A percentile compares a stretch with the other conserved stretches of the same genome.
Conservation (phyloP, 2,329 filamentous ascomycete species). For the Bipolaris cookei region DNA sequence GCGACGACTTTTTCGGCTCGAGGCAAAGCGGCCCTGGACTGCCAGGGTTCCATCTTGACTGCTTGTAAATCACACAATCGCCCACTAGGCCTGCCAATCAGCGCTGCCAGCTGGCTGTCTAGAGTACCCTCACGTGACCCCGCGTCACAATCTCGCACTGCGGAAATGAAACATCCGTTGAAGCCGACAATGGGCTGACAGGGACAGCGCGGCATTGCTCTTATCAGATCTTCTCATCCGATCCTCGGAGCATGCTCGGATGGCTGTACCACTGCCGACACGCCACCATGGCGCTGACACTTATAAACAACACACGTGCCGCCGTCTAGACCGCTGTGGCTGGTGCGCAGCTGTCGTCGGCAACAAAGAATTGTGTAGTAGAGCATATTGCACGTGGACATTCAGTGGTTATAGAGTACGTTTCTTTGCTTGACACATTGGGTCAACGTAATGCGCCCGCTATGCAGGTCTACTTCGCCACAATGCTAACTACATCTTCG, state of each 20-base stretch:
- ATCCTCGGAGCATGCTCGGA: slow-evolving; percentile 21
- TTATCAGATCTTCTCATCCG: slow-evolving; percentile 24
- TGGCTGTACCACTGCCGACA: slow-evolving; percentile 10
- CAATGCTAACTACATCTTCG: slow-evolving; percentile 72
- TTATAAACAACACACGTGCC: background rate
- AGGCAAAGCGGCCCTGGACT: slow-evolving; percentile 4
- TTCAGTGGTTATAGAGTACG: no score
- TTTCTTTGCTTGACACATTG: no score
- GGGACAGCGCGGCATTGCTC: slow-evolving; percentile 4
- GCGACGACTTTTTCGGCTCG: slow-evolving; percentile 17
- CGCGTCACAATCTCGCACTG: slow-evolving; percentile 8
- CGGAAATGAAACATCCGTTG: slow-evolving; percentile 16
- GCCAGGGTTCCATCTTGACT: slow-evolving; percentile 5
- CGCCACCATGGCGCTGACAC: slow-evolving; percentile 14
- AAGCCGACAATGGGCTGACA: slow-evolving; percentile 23
- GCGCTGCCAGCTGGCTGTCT: background rate
- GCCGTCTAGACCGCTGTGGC: background rate
- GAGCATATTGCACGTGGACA: no score
- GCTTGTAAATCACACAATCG: slow-evolving; percentile 4
- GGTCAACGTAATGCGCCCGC: background rate
- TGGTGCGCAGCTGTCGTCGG: background rate
- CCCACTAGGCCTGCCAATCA: slow-evolving; percentile 14
- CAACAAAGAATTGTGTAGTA: no score
- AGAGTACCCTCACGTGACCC: slow-evolving; percentile 5
- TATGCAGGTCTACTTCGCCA: slow-evolving; percentile 46